Evolutionary conservation across 768 basidiomycete genomes (phyloP), one percentile per base, ranked within the genome.

Genomic region (Leucocoprinus sp.): DNA sequence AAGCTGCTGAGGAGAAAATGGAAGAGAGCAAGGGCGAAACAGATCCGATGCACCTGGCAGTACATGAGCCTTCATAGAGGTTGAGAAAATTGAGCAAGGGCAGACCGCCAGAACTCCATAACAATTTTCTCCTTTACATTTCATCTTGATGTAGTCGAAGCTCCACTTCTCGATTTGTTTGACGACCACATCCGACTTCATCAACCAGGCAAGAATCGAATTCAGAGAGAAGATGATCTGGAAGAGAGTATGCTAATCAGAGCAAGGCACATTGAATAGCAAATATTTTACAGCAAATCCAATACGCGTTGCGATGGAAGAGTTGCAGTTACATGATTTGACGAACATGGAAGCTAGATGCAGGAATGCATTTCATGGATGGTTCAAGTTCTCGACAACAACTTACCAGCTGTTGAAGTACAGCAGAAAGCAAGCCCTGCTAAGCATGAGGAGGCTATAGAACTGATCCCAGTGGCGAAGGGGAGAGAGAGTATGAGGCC

Each of bases 291-390:
- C 17, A 8, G 23, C 38, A 42, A 40, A 62, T 27, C 93, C 93
- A 47, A 97, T 84, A 57, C 93, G 84, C 34, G 93, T 97, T 0
- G 96, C 96, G 54, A 99, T 97, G 0, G 92, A 95, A 6, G 92
- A 95, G 61, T 98, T 97, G 68, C 96, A 99, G 61, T 98, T 98
- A 65, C 95, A 99, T 23, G 88, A 92, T 71, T 96, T 97, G 76
- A 83, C 93, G 69, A 96, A 90, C 78, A 95, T 92, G 28, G 89
- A 92, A 2, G 93, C 93, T 82, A 65, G 55, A 54, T 14, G 28
- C 35, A 51, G n/a, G 46, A 50, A 31, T 42, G 29, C 15, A 29
- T 41, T 8, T 19, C 18, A 36, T 23, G 38, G 26, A 27, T 27
- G 33, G 37, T 48, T n/a, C 31, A 29, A 24, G 19, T n/a, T n/a